Percentiles rank a stretch among this genome's conserved stretches.
These are phyloP conservation scores for Verticillium longisporum DNA, from an alignment of 2,329 filamentous ascomycete species.

Conservation along the genomic window DNA sequence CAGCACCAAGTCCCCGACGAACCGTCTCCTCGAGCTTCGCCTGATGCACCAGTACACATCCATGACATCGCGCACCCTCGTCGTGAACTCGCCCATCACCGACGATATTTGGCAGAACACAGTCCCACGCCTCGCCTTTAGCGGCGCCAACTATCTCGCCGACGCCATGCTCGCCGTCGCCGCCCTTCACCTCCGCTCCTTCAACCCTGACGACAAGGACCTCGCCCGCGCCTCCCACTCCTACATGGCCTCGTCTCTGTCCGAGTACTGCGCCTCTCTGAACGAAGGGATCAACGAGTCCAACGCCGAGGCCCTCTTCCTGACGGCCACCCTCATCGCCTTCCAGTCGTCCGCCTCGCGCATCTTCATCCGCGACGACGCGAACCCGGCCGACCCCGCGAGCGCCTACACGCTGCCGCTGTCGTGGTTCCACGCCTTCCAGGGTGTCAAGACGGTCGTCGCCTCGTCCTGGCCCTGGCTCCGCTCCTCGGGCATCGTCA, in stretches of 20 bases:
- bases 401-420: constrained; percentile 50
- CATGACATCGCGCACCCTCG: constrained; percentile 52
- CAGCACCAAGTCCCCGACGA: constrained; percentile 25
- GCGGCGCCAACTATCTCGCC: constrained; percentile 49
- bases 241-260: constrained; percentile 58
- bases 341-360: constrained; percentile 60
- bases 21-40: constrained; percentile 51
- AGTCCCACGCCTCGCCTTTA: constrained; percentile 56
- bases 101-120: constrained; percentile 53
- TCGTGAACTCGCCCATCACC: constrained; percentile 42
- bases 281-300: constrained; percentile 48
- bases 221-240: constrained; percentile 57
- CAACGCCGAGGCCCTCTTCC: constrained; percentile 57
- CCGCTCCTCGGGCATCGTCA: constrained; percentile 47
- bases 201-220: constrained; percentile 49
- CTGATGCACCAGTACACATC: constrained; percentile 60
- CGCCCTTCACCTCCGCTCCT: constrained; percentile 53
- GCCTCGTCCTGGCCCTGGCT: constrained; percentile 60
- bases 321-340: constrained; percentile 57
- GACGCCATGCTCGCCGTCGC: constrained; percentile 60
- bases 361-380: constrained; percentile 53
- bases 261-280: constrained; percentile 51
- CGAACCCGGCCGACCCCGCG: constrained; percentile 28
- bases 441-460: constrained; percentile 60
- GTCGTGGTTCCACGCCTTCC: constrained; percentile 61